Conservation (phyloP, 1,284 basidiomycete species). For the Naganishia cerealis region DNA sequence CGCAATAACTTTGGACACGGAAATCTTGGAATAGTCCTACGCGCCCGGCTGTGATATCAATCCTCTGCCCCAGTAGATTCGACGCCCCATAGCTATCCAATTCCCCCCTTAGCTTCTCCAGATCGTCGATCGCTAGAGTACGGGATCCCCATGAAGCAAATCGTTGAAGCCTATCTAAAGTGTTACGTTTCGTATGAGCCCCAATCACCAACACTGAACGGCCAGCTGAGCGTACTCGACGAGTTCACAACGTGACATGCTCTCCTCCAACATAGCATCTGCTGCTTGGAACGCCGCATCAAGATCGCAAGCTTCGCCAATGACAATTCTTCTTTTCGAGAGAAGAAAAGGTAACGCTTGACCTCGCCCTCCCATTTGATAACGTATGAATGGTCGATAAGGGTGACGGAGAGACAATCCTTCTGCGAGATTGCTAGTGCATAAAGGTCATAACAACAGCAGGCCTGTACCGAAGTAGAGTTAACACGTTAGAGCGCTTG, state of each 20-base stretch:
- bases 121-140: not conserved
- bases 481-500: not conserved
- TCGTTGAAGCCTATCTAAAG: not conserved
- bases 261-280: conserved; percentile 1
- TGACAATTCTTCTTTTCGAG: not conserved
- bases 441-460: not conserved
- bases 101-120: not conserved
- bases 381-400: not conserved
- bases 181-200: not conserved
- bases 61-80: not conserved
- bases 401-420: not conserved
- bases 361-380: not conserved
- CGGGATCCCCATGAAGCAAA: not conserved
- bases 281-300: conserved; percentile 4
- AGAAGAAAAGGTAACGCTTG: not conserved
- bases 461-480: not conserved
- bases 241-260: not conserved
- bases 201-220: not conserved
- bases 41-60: not conserved
- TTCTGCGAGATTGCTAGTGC: not conserved
- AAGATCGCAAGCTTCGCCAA: not conserved
- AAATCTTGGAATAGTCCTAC: no score
- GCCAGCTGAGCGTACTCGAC: not conserved
- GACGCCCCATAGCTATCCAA: not conserved
- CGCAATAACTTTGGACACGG: no score